These are phyloP conservation scores for Carnegiea gigantea DNA, from an alignment of 179 eudicot species.

Conservation along the genomic window DNA sequence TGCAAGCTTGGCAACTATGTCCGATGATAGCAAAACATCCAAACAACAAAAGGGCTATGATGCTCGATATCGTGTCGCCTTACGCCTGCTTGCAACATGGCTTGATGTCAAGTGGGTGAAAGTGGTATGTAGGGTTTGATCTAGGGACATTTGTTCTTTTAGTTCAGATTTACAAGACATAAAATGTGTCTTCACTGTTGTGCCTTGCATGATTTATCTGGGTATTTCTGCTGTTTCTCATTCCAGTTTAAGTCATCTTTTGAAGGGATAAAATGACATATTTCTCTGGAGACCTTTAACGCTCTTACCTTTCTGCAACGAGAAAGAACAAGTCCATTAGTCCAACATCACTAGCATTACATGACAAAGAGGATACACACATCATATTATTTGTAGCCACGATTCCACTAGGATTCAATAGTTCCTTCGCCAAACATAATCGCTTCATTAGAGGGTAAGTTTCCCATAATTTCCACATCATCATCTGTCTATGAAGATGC, in stretches of 20 bases:
- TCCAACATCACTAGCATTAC: conserved; percentile 6
- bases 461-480: not conserved
- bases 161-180: not conserved
- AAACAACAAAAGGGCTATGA: conserved; percentile 73
- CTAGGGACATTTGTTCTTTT: not conserved
- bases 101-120: conserved; percentile 76
- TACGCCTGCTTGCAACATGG: conserved; percentile 92
- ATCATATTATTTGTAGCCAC: conserved; percentile 7
- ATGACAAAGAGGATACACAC: not conserved
- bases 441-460: not conserved
- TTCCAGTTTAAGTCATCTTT: not conserved
- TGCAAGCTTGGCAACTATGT: conserved; percentile 76
- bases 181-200: not conserved
- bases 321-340: not conserved
- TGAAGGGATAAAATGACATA: not conserved
- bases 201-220: not conserved
- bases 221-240: not conserved
- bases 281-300: not conserved
- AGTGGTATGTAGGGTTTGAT: conserved; percentile 54
- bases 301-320: not conserved
- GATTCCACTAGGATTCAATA: not conserved
- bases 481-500: not conserved
- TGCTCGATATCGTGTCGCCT: conserved; percentile 88
- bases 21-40: conserved; percentile 48
- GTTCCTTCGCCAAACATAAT: too few species aligned